Evolutionary conservation across 164 flowering plant species (phyloP).

Genomic region (Kalanchoe fedtschenkoi): DNA sequence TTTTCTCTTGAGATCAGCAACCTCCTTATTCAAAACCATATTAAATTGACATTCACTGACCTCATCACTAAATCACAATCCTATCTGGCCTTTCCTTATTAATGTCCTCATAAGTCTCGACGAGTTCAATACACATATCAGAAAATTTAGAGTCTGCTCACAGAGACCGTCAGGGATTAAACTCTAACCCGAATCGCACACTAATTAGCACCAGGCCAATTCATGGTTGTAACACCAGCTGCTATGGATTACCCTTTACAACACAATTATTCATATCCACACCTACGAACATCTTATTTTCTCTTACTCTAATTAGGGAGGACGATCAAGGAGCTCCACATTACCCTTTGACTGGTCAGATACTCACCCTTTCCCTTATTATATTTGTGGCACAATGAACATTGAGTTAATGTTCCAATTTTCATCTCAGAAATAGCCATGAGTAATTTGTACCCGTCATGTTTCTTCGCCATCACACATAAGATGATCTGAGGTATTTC

Average conservation of each 20-base stretch:
- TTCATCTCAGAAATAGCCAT: conserved; percentile 58
- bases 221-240: conserved; percentile 59
- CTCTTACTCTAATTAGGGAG: conserved; percentile 26
- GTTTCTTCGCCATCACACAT: conserved; percentile 45
- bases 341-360: conserved; percentile 60
- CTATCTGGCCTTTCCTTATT: conserved; percentile 38
- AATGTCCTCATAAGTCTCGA: conserved; percentile 24
- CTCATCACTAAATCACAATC: conserved; percentile 70
- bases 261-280: conserved; percentile 86
- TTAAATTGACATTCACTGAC: conserved; percentile 74
- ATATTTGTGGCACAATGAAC: conserved; percentile 31
- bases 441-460: conserved; percentile 54
- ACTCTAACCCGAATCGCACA: conserved; percentile 47
- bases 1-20: conserved; percentile 30
- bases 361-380: conserved; percentile 36
- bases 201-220: conserved; percentile 75
- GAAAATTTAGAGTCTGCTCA: conserved; percentile 44
- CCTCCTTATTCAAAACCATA: conserved; percentile 69
- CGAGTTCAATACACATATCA: conserved; percentile 49
- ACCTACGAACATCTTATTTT: conserved; percentile 58
- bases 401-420: conserved; percentile 61
- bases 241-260: conserved; percentile 46
- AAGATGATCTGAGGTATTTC: conserved; percentile 36
- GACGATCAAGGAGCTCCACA: conserved; percentile 34
- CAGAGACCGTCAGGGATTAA: conserved; percentile 32